These are phyloP conservation scores for Tympanopsis confertula DNA, from an alignment of 2,329 filamentous ascomycete species.

Conservation along the genomic window DNA sequence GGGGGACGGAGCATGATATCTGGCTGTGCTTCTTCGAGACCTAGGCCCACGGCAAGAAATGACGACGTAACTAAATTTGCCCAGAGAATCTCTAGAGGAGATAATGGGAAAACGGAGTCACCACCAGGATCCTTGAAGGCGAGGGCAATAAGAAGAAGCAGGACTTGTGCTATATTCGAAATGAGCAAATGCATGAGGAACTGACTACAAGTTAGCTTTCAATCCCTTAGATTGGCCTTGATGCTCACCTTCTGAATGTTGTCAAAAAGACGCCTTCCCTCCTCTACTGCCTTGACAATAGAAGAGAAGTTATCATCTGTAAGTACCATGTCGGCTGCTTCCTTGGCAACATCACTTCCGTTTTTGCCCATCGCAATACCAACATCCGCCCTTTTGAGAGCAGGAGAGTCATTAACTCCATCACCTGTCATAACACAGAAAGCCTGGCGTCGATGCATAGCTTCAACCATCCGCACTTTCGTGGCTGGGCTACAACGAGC, in stretches of 20 bases:
- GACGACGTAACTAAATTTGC: slow-evolving; percentile 66
- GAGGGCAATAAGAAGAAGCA: slow-evolving; percentile 57
- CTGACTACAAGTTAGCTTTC: slow-evolving; percentile 14
- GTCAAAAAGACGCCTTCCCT: slow-evolving; percentile 59
- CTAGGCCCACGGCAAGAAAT: slow-evolving; percentile 60
- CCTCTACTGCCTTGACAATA: slow-evolving; percentile 61
- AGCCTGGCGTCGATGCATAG: slow-evolving; percentile 54
- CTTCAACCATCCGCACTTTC: slow-evolving; percentile 67
- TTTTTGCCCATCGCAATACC: slow-evolving; percentile 66
- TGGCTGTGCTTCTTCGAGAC: slow-evolving; percentile 56
- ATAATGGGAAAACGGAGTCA: slow-evolving; percentile 58
- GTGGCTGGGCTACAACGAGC: slow-evolving; percentile 60
- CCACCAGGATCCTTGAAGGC: slow-evolving; percentile 50
- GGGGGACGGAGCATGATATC: slow-evolving; percentile 59
- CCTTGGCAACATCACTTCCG: slow-evolving; percentile 64
- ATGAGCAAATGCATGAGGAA: slow-evolving; percentile 56
- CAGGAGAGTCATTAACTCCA: slow-evolving; percentile 65
- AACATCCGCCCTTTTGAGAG: slow-evolving; percentile 61
- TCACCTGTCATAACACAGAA: slow-evolving; percentile 69
- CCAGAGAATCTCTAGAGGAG: slow-evolving; percentile 66
- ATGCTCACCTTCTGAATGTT: slow-evolving; percentile 60
- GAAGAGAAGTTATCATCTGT: slow-evolving; percentile 84
- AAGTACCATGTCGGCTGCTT: slow-evolving; percentile 78
- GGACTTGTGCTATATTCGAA: slow-evolving; percentile 60
- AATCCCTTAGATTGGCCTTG: background rate